Base-by-base conservation (phyloP, 306 rosid genomes). In the Senna siamea region DNA sequence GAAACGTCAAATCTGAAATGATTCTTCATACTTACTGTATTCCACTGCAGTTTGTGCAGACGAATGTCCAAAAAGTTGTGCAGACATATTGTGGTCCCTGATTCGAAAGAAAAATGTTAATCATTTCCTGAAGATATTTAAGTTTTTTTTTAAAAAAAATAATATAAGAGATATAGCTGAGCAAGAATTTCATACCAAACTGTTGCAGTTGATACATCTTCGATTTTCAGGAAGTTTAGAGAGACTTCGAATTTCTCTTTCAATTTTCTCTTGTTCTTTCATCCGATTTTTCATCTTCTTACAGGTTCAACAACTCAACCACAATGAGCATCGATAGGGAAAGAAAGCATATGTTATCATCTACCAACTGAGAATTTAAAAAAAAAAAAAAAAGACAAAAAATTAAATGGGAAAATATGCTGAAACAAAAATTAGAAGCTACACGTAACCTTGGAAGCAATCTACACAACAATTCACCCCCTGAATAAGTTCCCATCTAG, bases 11-110 rank as follows among this genome's bases (percentile, higher is more conserved):
- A 59, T 59, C 2, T 32, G 15, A 10, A 59, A 61, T 13, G 20
- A 26, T 43, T 47, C 13, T 32, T 51, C 17, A 67, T 69, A 52
- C 96, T 82, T 83, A 94, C 98, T 94, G 98, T 66, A 94, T 86
- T 38, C 98, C 98, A 76, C 98, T 94, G 86, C 98, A 94, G 66
- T 80, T 91, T 79, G 93, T 91, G 81, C 98, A 91, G 55, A 92
- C 86, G 63, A 89, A 94, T 47, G 97, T 91, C 51, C 78, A 80
- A 86, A 94, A 91, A 69, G 93, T 94, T 51, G 93, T 88, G 76
- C 97, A 91, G 11, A 89, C 97, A 79, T 94, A 94, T 76, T 92
- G 98, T 23, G 98, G 96, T 57, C 97, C 99, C 99, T 94, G 79
- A 79, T 67, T 18, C 79, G 3, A 26, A 26, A 76, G 68, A 75